Evolutionary conservation across 2,329 filamentous ascomycete genomes (phyloP).

Genomic region (Xenoacremonium recifei): DNA sequence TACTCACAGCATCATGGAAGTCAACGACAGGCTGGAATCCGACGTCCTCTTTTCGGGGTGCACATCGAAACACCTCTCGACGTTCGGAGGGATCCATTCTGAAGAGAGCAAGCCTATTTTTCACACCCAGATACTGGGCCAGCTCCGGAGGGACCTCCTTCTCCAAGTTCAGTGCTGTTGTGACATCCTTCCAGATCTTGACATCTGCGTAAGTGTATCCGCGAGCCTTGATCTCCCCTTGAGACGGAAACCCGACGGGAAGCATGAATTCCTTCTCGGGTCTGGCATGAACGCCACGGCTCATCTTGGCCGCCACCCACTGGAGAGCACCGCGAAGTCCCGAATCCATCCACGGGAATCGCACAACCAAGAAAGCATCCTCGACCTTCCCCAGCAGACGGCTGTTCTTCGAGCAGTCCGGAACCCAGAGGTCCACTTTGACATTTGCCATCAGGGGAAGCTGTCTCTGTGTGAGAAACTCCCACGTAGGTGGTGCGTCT

Average conservation of each 20-base stretch:
- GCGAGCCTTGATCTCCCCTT: constrained; percentile 54
- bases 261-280: constrained; percentile 65
- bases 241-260: constrained; percentile 61
- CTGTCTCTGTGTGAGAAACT: constrained; percentile 68
- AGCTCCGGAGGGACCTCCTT: constrained; percentile 62
- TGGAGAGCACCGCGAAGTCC: constrained; percentile 49
- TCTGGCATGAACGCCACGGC: constrained; percentile 44
- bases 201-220: constrained; percentile 62
- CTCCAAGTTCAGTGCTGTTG: constrained; percentile 55
- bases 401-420: constrained; percentile 56
- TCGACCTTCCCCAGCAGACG: constrained; percentile 52
- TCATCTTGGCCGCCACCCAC: constrained; percentile 49
- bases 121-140: constrained; percentile 63
- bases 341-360: constrained; percentile 60
- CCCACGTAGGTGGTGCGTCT: constrained; percentile 55
- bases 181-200: constrained; percentile 61
- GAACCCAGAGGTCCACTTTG: constrained; percentile 65
- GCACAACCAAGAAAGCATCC: constrained; percentile 60
- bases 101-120: constrained; percentile 66
- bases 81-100: constrained; percentile 58
- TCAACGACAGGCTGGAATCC: constrained; percentile 65
- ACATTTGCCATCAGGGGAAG: constrained; percentile 71
- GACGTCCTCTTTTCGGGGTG: constrained; percentile 55
- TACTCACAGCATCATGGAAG: constrained; percentile 67
- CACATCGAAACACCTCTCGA: constrained; percentile 59